Evolutionary conservation across 768 basidiomycete species (phyloP).

Genomic region (Lyophyllum decastes): DNA sequence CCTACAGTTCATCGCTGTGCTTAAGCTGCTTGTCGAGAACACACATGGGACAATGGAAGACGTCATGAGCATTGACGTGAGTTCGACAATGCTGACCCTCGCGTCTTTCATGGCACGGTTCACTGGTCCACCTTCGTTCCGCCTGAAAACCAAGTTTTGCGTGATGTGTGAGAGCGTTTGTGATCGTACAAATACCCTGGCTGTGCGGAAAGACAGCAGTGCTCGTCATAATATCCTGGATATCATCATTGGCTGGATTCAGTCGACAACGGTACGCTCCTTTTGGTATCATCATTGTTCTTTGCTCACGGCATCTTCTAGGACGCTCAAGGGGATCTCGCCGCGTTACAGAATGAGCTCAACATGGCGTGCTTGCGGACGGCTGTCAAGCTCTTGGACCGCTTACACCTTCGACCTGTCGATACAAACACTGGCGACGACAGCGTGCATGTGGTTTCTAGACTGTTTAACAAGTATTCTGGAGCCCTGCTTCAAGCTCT

Average conservation of each 20-base stretch:
- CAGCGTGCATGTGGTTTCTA: constrained; percentile 65
- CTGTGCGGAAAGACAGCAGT: constrained; percentile 65
- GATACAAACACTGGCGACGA: constrained; percentile 64
- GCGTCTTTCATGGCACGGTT: constrained; percentile 69
- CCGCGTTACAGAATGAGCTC: constrained; percentile 57
- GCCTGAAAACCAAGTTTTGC: constrained; percentile 79
- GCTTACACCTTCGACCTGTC: constrained; percentile 62
- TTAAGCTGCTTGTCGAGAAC: constrained; percentile 81
- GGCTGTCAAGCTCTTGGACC: constrained; percentile 73
- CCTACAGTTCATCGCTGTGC: constrained; percentile 68
- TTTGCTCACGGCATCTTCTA: constrained; percentile 14
- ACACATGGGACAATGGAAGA: constrained; percentile 59
- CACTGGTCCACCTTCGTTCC: constrained; percentile 49
- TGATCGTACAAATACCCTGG: constrained; percentile 58
- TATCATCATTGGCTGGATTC: constrained; percentile 79
- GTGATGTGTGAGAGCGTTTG: constrained; percentile 69
- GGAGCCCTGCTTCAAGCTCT: constrained; percentile 63
- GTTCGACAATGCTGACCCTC: constrained; percentile 56
- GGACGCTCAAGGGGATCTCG: constrained; percentile 37
- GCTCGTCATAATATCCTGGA: constrained; percentile 75
- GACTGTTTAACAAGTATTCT: constrained; percentile 81
- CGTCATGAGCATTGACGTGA: constrained; percentile 63
- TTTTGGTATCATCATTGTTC: background rate
- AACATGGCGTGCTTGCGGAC: constrained; percentile 77
- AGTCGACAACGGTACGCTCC: constrained; percentile 46